Evolutionary conservation across 176 grass and related monocot genomes (phyloP).

Genomic region (Microstegium vimineum): DNA sequence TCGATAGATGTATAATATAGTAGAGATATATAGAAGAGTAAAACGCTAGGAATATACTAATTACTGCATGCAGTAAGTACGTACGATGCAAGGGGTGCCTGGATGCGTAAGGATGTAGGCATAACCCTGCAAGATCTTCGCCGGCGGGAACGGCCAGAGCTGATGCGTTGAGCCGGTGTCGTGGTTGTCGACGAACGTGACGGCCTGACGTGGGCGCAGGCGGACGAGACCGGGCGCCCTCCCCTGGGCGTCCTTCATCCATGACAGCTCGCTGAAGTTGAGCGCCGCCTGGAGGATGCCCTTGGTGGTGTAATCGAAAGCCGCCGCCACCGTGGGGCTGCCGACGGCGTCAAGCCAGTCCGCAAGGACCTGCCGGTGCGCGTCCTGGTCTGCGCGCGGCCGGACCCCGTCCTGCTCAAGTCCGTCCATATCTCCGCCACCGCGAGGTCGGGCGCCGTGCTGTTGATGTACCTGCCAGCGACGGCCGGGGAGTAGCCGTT

Average conservation of each 20-base stretch:
- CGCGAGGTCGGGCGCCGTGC: conserved; percentile 31
- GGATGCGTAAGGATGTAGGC: conserved; percentile 57
- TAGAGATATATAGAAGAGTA: background rate
- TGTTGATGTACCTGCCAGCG: conserved; percentile 31
- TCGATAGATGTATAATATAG: too few relatives aligned
- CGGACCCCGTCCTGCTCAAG: conserved; percentile 17
- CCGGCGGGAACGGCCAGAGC: conserved; percentile 51
- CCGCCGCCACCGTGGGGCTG: conserved; percentile 6
- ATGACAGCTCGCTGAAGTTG: conserved; percentile 26
- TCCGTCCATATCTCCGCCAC: conserved; percentile 59
- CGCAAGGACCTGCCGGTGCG: conserved; percentile 38
- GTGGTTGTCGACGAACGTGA: conserved; percentile 68
- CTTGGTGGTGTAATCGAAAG: conserved; percentile 68
- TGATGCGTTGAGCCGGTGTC: conserved; percentile 54
- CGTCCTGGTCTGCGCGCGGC: conserved; percentile 42
- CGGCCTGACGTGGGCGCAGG: conserved; percentile 40
- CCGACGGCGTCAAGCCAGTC: conserved; percentile 42
- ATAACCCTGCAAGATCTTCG: conserved; percentile 59
- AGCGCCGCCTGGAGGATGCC: conserved; percentile 51
- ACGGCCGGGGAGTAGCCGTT: conserved; percentile 44
- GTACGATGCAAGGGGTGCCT: conserved; percentile 48
- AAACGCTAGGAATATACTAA: too few relatives aligned
- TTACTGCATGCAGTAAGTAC: too few relatives aligned
- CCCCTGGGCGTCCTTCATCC: conserved; percentile 32
- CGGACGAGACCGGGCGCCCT: conserved; percentile 55